These are phyloP conservation scores for Solanum chiquidenum DNA, from an alignment of 257 asterid genomes.

Conservation along the genomic window DNA sequence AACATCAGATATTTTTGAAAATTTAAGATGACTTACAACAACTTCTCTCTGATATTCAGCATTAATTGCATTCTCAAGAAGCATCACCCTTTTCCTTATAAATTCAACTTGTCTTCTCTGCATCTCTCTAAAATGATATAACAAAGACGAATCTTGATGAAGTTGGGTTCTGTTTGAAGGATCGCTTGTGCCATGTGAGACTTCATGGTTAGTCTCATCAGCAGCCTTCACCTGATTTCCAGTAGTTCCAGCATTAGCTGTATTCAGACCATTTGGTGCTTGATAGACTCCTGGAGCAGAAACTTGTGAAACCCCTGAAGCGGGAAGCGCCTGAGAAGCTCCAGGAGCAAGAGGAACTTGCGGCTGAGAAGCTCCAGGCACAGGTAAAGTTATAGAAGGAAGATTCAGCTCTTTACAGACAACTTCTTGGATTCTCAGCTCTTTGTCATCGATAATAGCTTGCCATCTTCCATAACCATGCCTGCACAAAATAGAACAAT, in stretches of 20 bases:
- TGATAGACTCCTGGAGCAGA: slow-evolving; percentile 29
- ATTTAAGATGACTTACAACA: slow-evolving; percentile 46
- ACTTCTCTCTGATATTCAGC: slow-evolving; percentile 54
- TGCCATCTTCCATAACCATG: slow-evolving; percentile 99
- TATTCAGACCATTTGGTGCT: slow-evolving; percentile 30
- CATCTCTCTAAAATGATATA: slow-evolving; percentile 75
- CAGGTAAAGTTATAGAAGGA: slow-evolving; percentile 45
- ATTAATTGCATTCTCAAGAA: slow-evolving; percentile 73
- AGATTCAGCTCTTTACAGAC: slow-evolving; percentile 89
- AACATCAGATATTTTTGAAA: not conserved
- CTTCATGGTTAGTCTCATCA: slow-evolving; percentile 31
- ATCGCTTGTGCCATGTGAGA: slow-evolving; percentile 37
- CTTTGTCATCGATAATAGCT: slow-evolving; percentile 92
- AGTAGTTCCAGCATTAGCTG: slow-evolving; percentile 32
- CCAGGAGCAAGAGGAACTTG: slow-evolving; percentile 24
- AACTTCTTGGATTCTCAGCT: slow-evolving; percentile 69
- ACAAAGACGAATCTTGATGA: slow-evolving; percentile 48
- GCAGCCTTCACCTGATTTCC: slow-evolving; percentile 32
- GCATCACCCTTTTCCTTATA: slow-evolving; percentile 83
- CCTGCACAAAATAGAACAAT: slow-evolving; percentile 27
- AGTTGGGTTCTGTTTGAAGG: slow-evolving; percentile 45
- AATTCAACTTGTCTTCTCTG: slow-evolving; percentile 92
- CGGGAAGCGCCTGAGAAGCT: slow-evolving; percentile 25
- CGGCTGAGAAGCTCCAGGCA: slow-evolving; percentile 50
- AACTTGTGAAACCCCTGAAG: slow-evolving; percentile 25